These are phyloP conservation scores for Podospora tetraspora DNA, from an alignment of 495 filamentous ascomycete genomes.

Conservation along the genomic window DNA sequence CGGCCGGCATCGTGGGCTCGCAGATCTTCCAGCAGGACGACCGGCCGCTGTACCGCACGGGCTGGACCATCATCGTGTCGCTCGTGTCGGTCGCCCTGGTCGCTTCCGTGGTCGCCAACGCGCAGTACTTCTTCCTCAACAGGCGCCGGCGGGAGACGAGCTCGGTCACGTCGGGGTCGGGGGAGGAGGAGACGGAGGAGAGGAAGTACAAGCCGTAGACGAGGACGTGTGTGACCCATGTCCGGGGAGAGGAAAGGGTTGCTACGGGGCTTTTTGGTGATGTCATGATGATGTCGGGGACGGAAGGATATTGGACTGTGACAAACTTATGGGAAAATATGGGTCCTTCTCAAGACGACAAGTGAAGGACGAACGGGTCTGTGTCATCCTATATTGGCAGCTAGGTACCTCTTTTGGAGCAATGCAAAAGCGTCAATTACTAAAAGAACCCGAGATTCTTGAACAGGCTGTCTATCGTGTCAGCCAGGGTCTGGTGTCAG, in stretches of 20 bases:
- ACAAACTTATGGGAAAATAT: not conserved
- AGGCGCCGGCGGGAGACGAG: not conserved
- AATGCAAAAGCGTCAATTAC: no score
- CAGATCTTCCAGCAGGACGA: constrained; percentile 52
- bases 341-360: not conserved
- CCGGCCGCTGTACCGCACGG: constrained; percentile 42
- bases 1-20: constrained; percentile 47
- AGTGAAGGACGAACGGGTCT: not conserved
- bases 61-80: constrained; percentile 24
- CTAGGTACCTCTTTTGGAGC: no score
- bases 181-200: not conserved
- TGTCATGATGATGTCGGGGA: not conserved
- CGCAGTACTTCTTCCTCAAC: constrained; percentile 27
- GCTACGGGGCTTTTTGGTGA: not conserved
- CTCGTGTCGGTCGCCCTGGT: constrained; percentile 18
- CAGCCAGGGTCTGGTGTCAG: no score
- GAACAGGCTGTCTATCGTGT: no score
- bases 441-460: no score
- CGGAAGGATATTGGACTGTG: not conserved
- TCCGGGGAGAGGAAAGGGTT: no score
- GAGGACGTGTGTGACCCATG: no score
- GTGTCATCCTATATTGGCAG: no score
- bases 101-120: constrained; percentile 18
- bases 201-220: not conserved
- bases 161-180: not conserved